phyloP scores from a whole-genome alignment of 2,329 filamentous ascomycete genomes.

The Trichoderma sp. region DNA sequence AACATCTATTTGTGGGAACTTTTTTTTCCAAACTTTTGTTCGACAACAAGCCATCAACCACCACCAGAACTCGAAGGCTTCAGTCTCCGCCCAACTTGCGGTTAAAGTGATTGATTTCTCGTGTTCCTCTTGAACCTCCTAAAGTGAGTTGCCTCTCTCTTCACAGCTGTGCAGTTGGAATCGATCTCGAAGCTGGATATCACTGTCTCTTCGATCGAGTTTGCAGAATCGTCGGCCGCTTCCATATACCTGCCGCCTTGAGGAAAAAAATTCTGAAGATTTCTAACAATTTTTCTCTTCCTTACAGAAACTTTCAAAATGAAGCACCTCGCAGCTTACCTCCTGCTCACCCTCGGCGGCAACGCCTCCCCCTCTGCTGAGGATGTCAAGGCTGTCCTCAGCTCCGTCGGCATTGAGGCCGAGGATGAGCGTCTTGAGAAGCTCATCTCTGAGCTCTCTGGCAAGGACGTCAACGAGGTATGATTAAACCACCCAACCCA shows the following conservation, averaged over 20 bases:
- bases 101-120: constrained; percentile 99
- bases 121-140: constrained; percentile 61
- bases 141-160: constrained; percentile 15
- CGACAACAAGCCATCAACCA: constrained; percentile 34
- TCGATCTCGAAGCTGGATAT: neutral
- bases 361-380: constrained; percentile 83
- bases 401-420: constrained; percentile 92
- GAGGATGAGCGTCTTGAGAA: constrained; percentile 83
- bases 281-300: neutral
- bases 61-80: constrained; percentile 85
- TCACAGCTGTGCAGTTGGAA: neutral
- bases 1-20: constrained; percentile 36
- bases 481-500: constrained; percentile 40
- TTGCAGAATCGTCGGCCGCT: neutral
- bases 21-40: constrained; percentile 37
- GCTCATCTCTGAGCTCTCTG: constrained; percentile 88
- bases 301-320: constrained; percentile 65
- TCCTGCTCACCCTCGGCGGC: constrained; percentile 92
- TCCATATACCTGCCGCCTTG: neutral
- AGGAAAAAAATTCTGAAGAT: neutral
- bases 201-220: neutral
- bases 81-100: constrained; percentile 98
- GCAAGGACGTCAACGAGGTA: constrained; percentile 94
- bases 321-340: constrained; percentile 99
- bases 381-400: constrained; percentile 88